phyloP scores from a whole-genome alignment of 495 filamentous ascomycete genomes.

The Corynascus novoguineensis region DNA sequence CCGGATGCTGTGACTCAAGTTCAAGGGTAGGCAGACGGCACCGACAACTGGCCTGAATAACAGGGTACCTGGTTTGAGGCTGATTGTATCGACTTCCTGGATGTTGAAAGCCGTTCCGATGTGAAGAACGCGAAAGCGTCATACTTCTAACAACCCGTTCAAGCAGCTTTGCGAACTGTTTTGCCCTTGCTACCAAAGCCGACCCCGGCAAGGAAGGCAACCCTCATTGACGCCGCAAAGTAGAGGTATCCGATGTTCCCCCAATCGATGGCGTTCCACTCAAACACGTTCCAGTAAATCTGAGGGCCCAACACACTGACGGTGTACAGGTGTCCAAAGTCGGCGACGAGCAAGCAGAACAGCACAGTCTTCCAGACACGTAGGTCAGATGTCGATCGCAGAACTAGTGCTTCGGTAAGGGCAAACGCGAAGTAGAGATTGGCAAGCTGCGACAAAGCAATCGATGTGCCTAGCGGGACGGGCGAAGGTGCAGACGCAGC shows the following conservation, averaged over 20 bases:
- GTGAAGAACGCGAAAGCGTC: too few relatives aligned
- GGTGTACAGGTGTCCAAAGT: constrained; percentile 62
- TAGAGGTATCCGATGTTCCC: constrained; percentile 62
- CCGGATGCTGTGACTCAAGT: too few relatives aligned
- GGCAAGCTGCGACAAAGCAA: constrained; percentile 57
- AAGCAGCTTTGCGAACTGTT: constrained; percentile 20
- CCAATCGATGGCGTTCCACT: constrained; percentile 62
- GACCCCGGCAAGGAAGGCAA: constrained; percentile 50
- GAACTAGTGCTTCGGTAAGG: constrained; percentile 62
- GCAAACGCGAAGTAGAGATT: constrained; percentile 64
- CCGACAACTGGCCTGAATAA: too few relatives aligned
- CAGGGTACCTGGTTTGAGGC: too few relatives aligned
- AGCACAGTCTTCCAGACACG: constrained; percentile 60
- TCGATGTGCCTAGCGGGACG: constrained; percentile 42
- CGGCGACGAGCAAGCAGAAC: constrained; percentile 56
- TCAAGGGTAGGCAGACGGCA: too few relatives aligned
- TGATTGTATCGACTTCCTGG: too few relatives aligned
- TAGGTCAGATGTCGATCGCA: constrained; percentile 56
- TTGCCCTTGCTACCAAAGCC: constrained; percentile 35
- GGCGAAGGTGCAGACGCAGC: constrained; percentile 37
- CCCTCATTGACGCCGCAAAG: constrained; percentile 48
- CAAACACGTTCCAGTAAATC: constrained; percentile 51
- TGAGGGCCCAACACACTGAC: constrained; percentile 44
- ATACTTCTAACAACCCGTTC: too few relatives aligned
- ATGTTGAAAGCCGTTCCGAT: too few relatives aligned